A percentile compares a stretch with the other conserved stretches of the same genome.
Conservation (phyloP, 257 asterid species). For the Voacanga thouarsii region DNA sequence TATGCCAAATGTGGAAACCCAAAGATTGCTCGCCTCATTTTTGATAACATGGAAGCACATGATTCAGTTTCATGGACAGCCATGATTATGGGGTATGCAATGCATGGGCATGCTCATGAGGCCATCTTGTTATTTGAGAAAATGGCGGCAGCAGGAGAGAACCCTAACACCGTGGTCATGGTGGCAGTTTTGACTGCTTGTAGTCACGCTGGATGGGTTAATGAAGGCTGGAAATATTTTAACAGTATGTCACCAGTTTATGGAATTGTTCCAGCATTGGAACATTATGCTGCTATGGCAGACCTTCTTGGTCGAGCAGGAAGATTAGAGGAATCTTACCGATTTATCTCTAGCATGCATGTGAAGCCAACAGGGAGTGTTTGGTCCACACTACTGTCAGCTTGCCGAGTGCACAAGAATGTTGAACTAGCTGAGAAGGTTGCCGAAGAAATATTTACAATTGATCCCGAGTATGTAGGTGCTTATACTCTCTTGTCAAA, state of each 20-base stretch:
- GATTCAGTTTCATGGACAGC: constrained; percentile 85
- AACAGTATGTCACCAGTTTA: constrained; percentile 49
- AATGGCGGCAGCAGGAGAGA: constrained; percentile 60
- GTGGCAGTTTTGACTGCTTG: constrained; percentile 86
- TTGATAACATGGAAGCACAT: constrained; percentile 56
- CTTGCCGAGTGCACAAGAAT: constrained; percentile 82
- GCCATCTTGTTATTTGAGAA: constrained; percentile 59
- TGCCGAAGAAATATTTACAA: constrained; percentile 49
- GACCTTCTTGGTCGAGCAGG: constrained; percentile 94
- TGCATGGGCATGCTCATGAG: constrained; percentile 64
- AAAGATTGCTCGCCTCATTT: constrained; percentile 53
- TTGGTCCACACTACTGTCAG: constrained; percentile 79
- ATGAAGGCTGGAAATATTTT: constrained; percentile 65
- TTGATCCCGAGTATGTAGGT: constrained; percentile 53
- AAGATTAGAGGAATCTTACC: constrained; percentile 66
- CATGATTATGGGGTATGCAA: constrained; percentile 88
- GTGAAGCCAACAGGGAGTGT: constrained; percentile 58
- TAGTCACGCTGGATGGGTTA: constrained; percentile 89
- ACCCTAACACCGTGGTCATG: constrained; percentile 61
- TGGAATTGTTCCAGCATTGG: constrained; percentile 54
- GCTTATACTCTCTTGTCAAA: constrained; percentile 63
- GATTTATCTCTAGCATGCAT: constrained; percentile 54
- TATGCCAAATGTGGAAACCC: constrained; percentile 88
- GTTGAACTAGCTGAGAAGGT: constrained; percentile 80
- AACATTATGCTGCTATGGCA: constrained; percentile 73